A percentile compares a stretch with the other conserved stretches of the same genome.
Evolutionary conservation across 192 early-diverging fungal genomes (phyloP).

Genomic region (Dissophora ornata): DNA sequence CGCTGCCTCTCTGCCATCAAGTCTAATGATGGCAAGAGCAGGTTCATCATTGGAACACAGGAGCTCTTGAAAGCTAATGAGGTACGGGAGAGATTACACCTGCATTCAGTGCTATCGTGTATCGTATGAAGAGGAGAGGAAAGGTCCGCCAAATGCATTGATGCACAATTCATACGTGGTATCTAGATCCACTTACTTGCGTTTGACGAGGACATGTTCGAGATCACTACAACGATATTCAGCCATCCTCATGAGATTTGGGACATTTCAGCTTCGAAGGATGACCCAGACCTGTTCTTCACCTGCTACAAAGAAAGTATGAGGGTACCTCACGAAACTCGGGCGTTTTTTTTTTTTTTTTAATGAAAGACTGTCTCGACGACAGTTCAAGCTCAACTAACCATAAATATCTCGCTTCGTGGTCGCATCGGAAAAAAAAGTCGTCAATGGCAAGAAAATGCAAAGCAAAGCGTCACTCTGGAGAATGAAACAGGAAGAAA

Average conservation of each 20-base stretch:
- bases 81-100: conserved; percentile 42
- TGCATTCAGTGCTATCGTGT: no score
- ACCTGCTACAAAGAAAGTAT: conserved; percentile 66
- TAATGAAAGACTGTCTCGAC: neutral
- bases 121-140: no score
- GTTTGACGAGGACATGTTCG: conserved; percentile 78
- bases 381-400: neutral
- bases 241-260: conserved; percentile 74
- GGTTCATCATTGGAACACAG: conserved; percentile 80
- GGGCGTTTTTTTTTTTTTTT: no score
- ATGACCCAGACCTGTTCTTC: conserved; percentile 67
- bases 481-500: conserved; percentile 27
- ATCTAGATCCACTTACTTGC: conserved; percentile 76
- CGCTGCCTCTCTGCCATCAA: conserved; percentile 69
- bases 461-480: conserved; percentile 52
- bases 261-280: conserved; percentile 71
- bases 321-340: neutral
- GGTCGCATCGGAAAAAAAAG: neutral
- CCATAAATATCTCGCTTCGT: neutral
- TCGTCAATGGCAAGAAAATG: conserved; percentile 32
- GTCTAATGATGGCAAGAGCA: conserved; percentile 71
- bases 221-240: conserved; percentile 68
- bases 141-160: no score
- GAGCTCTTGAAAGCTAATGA: conserved; percentile 69
- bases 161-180: neutral